A percentile compares a stretch with the other conserved stretches of the same genome.
Conservation (phyloP, 2,329 filamentous ascomycete species). For the Calonectria pseudoturangicola region DNA sequence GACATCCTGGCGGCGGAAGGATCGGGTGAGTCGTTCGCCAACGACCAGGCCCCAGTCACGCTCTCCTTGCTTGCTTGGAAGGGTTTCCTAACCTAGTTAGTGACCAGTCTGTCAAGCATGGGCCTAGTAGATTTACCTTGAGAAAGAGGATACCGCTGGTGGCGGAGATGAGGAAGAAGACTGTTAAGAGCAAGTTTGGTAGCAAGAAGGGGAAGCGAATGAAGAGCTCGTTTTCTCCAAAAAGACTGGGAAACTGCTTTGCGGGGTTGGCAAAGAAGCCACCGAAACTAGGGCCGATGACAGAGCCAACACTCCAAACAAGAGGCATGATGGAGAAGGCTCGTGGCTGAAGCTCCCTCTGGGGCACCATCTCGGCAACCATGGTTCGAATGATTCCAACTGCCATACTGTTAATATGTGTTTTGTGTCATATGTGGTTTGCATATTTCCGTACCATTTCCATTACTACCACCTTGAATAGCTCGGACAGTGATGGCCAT, state of each 20-base stretch:
- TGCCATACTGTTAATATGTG: conserved; percentile 54
- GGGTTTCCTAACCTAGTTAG: conserved; percentile 78
- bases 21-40: conserved; percentile 78
- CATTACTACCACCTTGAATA: conserved; percentile 89
- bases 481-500: conserved; percentile 88
- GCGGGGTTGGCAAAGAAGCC: conserved; percentile 90
- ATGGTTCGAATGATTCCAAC: conserved; percentile 95
- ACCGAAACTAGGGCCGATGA: conserved; percentile 91
- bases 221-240: conserved; percentile 80
- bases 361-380: conserved; percentile 93
- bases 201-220: conserved; percentile 87
- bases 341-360: conserved; percentile 88
- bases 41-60: conserved; percentile 85
- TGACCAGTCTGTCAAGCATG: neutral
- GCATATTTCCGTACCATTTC: conserved; percentile 76
- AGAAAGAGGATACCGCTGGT: conserved; percentile 86
- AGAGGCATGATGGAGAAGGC: conserved; percentile 97
- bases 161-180: conserved; percentile 87
- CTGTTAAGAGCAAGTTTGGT: conserved; percentile 86
- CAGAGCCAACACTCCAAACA: conserved; percentile 89
- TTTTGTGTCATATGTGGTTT: conserved; percentile 1
- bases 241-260: conserved; percentile 82
- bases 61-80: conserved; percentile 80
- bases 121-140: conserved; percentile 66
- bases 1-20: conserved; percentile 54